Base-by-base conservation (phyloP, 192 early-diverging fungal species). In the Coemansia sp. region DNA sequence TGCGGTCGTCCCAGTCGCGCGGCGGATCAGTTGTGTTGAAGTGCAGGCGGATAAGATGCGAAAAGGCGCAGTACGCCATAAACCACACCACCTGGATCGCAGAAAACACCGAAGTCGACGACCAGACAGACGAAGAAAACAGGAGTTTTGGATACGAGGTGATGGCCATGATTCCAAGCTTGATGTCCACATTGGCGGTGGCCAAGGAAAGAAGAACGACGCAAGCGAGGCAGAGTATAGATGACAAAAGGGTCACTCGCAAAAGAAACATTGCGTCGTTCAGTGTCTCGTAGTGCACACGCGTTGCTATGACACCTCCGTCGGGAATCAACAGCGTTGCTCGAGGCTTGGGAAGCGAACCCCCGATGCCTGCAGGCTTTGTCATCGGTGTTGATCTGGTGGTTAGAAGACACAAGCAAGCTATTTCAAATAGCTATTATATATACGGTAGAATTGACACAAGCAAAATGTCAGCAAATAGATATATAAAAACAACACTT, bases 1-100 rank as follows among this genome's bases (percentile, higher is more conserved):
- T 80, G 18, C 77, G 56, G 66, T 80, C 77, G 42, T 80, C 77
- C 77, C 77, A 80, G 63, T 80, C 77, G 3, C 77, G 64, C n/a
- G 77, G 77, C 40, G 78, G 73, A 51, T 81, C 78, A 11, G 78
- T 63, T 18, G 74, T 69, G 59, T 82, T 76, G 40, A 82, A 76
- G 61, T 76, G 73, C 45, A 76, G 67, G 17, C 74, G 64, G 29
- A 82, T 68, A 1, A 76, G 60, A 29, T 76, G 79, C 16, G 73
- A 82, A 56, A 82, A 82, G n/a, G 69, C 60, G 42, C 79, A 76
- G 55, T 73, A 82, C 32, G 68, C 79, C 51, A 73, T 50, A 34
- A 82, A 76, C 79, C 79, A 82, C 7, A 60, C 73, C 5, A 82
- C 79, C 68, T 73, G 74, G 38, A 82, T 76, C 5, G 74, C 79